Percentiles rank a stretch among this genome's conserved stretches.
Evolutionary conservation across 1,139 yeast genomes (phyloP).

Genomic region (Casaregolazyma lundiana): DNA sequence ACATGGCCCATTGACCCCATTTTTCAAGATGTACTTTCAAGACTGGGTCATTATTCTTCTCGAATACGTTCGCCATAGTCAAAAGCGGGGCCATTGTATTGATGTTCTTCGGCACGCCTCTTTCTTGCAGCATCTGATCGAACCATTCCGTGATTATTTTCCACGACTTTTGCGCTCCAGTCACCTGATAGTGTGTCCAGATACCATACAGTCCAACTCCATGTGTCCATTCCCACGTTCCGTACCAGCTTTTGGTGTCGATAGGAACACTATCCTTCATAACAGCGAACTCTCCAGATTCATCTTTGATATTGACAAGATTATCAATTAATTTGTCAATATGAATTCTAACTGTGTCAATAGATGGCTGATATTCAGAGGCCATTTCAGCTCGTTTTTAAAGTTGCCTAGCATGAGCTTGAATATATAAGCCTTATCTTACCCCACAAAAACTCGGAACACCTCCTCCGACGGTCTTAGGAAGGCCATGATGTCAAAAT

Average conservation of each 20-base stretch:
- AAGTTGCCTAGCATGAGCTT: too few relatives aligned
- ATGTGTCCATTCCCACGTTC: slow-evolving; percentile 25
- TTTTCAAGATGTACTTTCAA: slow-evolving; percentile 35
- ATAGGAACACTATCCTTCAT: slow-evolving; percentile 35
- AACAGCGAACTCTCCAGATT: slow-evolving; percentile 30
- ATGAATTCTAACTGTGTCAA: too few relatives aligned
- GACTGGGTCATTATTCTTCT: slow-evolving; percentile 31
- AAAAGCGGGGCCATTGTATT: slow-evolving; percentile 37
- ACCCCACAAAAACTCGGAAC: too few relatives aligned
- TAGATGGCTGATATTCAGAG: too few relatives aligned
- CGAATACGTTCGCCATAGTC: slow-evolving; percentile 17
- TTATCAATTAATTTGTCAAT: slow-evolving; percentile 9
- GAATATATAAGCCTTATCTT: too few relatives aligned
- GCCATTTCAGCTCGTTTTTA: too few relatives aligned
- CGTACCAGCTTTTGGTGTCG: slow-evolving; percentile 39
- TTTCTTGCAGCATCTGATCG: slow-evolving; percentile 31
- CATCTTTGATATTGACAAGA: slow-evolving; percentile 23
- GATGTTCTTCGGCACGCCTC: slow-evolving; percentile 36
- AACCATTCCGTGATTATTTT: slow-evolving; percentile 32
- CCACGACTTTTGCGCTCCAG: slow-evolving; percentile 26
- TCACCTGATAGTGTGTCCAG: slow-evolving; percentile 36
- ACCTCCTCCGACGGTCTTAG: too few relatives aligned
- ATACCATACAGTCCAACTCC: slow-evolving; percentile 30
- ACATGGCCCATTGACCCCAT: slow-evolving; percentile 38
- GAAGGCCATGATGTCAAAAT: too few relatives aligned